Percentiles rank a stretch among this genome's conserved stretches.
phyloP scores from a whole-genome alignment of 192 early-diverging fungal genomes.

The Backusella mclennaniae region DNA sequence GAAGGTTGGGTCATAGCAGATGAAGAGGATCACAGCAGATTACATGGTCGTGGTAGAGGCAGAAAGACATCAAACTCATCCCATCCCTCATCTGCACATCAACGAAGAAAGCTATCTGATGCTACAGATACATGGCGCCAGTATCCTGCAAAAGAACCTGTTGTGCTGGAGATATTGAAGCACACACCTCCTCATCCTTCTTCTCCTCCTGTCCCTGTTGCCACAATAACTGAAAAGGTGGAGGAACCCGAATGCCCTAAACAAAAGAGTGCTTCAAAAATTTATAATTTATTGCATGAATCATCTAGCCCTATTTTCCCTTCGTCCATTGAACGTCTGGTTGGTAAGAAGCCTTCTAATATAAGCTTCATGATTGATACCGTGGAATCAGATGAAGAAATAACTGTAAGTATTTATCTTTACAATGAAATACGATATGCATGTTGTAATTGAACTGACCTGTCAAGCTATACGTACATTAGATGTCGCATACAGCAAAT shows the following conservation, averaged over 20 bases:
- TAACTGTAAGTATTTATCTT: constrained; percentile 7
- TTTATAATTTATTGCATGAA: background rate
- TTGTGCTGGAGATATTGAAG: background rate
- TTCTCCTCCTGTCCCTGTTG: background rate
- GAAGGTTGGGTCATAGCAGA: background rate
- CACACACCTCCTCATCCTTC: background rate
- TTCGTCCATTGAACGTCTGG: background rate
- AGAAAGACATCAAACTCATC: background rate
- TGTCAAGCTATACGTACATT: background rate
- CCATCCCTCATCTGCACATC: background rate
- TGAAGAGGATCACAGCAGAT: background rate
- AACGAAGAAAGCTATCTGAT: background rate
- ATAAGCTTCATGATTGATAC: constrained; percentile 19
- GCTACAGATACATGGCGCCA: constrained; percentile 13
- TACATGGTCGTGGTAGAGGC: constrained; percentile 17
- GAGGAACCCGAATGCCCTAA: background rate
- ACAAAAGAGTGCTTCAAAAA: background rate
- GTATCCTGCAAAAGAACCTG: background rate
- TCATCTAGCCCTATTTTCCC: constrained; percentile 20
- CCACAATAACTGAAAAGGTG: background rate
- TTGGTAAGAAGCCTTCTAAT: constrained; percentile 11
- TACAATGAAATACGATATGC: too few species aligned
- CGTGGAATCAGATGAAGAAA: constrained; percentile 14
- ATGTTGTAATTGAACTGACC: background rate
- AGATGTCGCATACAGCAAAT: background rate